Evolutionary conservation across 176 grass and related monocot species (phyloP).

Genomic region (Carex kokanica): DNA sequence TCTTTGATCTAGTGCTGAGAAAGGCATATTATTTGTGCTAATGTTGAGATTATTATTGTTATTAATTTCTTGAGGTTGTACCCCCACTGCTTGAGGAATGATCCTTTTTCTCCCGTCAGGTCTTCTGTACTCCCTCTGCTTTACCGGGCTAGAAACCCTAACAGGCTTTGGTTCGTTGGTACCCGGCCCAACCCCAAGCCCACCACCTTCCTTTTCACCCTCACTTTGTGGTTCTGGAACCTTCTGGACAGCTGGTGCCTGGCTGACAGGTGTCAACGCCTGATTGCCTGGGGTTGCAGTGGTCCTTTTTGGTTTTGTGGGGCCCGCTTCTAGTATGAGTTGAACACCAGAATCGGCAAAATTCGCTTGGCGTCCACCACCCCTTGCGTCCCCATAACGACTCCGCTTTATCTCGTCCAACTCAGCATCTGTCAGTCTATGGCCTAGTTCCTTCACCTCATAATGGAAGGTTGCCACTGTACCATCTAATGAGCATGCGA

Average conservation of each 20-base stretch:
- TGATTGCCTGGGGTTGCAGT: constrained; percentile 45
- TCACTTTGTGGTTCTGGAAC: constrained; percentile 47
- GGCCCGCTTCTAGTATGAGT: constrained; percentile 75
- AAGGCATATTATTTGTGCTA: neutral
- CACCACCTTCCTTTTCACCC: constrained; percentile 50
- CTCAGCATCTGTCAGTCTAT: constrained; percentile 78
- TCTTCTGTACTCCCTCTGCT: constrained; percentile 90
- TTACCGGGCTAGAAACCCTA: constrained; percentile 69
- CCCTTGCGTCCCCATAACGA: constrained; percentile 93
- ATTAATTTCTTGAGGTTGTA: constrained; percentile 70
- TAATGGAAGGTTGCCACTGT: constrained; percentile 85
- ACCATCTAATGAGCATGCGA: constrained; percentile 94
- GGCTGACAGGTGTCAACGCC: constrained; percentile 30
- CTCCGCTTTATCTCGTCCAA: constrained; percentile 88
- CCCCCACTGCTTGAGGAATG: constrained; percentile 95
- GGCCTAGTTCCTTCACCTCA: constrained; percentile 93
- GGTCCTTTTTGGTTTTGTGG: constrained; percentile 69
- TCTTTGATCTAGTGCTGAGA: constrained; percentile 22
- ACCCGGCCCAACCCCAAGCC: constrained; percentile 11
- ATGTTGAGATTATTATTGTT: constrained; percentile 8
- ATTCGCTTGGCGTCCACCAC: constrained; percentile 80
- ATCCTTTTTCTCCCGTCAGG: constrained; percentile 97
- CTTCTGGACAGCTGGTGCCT: constrained; percentile 38
- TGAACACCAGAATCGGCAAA: constrained; percentile 83
- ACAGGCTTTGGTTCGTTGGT: constrained; percentile 52